Conservation (phyloP, 139 green algal genomes). For the Coelastrella sp. region DNA sequence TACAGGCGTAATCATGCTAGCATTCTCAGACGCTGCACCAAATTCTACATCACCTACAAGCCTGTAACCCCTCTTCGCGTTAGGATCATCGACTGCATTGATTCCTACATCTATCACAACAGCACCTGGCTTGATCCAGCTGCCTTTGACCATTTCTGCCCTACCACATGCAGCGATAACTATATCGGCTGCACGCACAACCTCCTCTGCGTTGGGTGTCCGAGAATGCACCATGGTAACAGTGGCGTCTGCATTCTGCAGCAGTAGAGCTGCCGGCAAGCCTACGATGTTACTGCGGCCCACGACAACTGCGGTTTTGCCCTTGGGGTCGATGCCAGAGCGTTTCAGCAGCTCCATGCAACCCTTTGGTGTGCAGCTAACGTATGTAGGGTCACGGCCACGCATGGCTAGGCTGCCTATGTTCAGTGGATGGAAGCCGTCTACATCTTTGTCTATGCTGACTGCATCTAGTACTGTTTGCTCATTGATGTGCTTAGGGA, state of each 20-base stretch:
- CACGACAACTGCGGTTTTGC: conserved; percentile 90
- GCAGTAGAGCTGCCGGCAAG: conserved; percentile 90
- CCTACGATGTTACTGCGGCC: conserved; percentile 96
- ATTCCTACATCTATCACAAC: conserved; percentile 97
- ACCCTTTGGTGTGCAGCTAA: conserved; percentile 93
- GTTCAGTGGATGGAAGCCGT: conserved; percentile 96
- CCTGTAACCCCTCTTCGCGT: conserved; percentile 76
- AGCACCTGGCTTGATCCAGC: conserved; percentile 95
- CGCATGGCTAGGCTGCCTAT: conserved; percentile 92
- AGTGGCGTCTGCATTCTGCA: conserved; percentile 76
- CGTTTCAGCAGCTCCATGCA: conserved; percentile 94
- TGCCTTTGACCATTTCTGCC: conserved; percentile 49
- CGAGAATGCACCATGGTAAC: conserved; percentile 84
- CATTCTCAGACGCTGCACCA: conserved; percentile 65
- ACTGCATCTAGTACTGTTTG: conserved; percentile 86
- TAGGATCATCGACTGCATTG: conserved; percentile 87
- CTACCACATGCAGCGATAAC: conserved; percentile 19
- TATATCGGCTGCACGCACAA: conserved; percentile 27
- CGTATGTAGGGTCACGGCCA: conserved; percentile 81
- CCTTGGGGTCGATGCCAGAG: conserved; percentile 59
- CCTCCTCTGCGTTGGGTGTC: conserved; percentile 59
- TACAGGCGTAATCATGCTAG: conserved; percentile 93
- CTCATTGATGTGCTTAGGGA: conserved; percentile 95
- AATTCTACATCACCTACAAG: conserved; percentile 95
- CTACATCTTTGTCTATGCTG: conserved; percentile 94